Base-by-base conservation (phyloP, 495 filamentous ascomycete genomes). In the Penicillium longicatenatum region DNA sequence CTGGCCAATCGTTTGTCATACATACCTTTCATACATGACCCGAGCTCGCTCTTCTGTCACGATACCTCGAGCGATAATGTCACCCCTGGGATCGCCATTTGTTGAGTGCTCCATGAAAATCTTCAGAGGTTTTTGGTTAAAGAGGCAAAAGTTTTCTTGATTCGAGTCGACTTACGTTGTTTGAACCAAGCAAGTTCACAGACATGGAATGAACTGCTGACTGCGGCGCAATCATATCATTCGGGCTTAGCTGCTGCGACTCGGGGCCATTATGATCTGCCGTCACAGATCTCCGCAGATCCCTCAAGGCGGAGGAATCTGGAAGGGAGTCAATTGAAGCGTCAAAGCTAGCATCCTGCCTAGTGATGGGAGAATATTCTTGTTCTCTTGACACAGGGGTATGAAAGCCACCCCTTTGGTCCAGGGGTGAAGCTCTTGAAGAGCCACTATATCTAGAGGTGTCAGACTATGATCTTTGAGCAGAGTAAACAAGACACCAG, bases 151-250 rank as follows among this genome's bases (percentile, higher is more conserved):
- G 6, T 21, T 1, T n/a, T 14, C 24, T 7, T 0, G n/a, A 8
- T 1, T 31, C 16, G 19, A 22, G 35, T 26, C 29, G 11, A 61
- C 72, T 62, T 35, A 75, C 72, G 59, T 69, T 64, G 31, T 68
- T 69, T 14, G 70, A 65, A 6, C 65, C 75, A 6, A 72, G 62
- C n/a, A 77, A 60, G 21, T 76, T 77, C 17, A 77, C 72, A 29
- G 75, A 77, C 73, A 77, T 75, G 8, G 73, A 75, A 52, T 77
- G 75, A 49, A 75, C 66, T 4, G 66, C 70, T 12, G 73, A 75
- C 4, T 65, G 69, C 5, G 75, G 75, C 8, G 75, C 75, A 39
- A 77, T 76, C 75, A 76, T 75, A 47, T 77, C 75, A 45, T 72
- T 73, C 0, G 75, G 73, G 41, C 70, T 76, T 8, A 77, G 60